phyloP scores from a whole-genome alignment of 768 basidiomycete species.

The Brasilioporus rufonigricans region DNA sequence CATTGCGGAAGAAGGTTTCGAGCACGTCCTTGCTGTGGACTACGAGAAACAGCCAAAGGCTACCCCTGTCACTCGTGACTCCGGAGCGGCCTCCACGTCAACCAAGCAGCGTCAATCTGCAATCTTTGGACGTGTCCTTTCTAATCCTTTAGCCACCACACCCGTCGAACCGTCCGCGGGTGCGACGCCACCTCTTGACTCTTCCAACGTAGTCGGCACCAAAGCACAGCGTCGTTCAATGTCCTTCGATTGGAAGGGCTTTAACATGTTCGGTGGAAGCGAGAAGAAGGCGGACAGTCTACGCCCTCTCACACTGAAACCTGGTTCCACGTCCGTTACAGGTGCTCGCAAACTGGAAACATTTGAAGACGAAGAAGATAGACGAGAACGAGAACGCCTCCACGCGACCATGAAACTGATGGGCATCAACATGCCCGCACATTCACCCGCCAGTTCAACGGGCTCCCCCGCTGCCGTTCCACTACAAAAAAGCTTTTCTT shows the following conservation, averaged over 20 bases:
- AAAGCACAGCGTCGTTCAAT: conserved; percentile 69
- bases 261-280: conserved; percentile 62
- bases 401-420: conserved; percentile 92
- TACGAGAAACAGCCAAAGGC: conserved; percentile 65
- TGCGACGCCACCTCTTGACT: conserved; percentile 18
- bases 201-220: conserved; percentile 24
- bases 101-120: conserved; percentile 60
- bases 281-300: conserved; percentile 66
- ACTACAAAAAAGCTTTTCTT: conserved; percentile 41
- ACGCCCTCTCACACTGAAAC: conserved; percentile 72
- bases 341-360: conserved; percentile 80
- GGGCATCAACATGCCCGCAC: conserved; percentile 76
- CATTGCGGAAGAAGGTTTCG: conserved; percentile 94
- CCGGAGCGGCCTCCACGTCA: conserved; percentile 8
- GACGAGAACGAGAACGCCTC: conserved; percentile 80
- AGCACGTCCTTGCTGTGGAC: conserved; percentile 93
- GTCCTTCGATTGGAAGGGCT: conserved; percentile 81
- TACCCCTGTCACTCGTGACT: conserved; percentile 30
- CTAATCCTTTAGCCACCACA: conserved; percentile 40
- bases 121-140: conserved; percentile 39
- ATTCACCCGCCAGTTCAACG: conserved; percentile 34
- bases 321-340: conserved; percentile 54
- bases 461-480: conserved; percentile 32
- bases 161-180: conserved; percentile 24
- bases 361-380: conserved; percentile 90